Conservation (phyloP, 2,329 filamentous ascomycete genomes). For the Fusarium xylarioides region DNA sequence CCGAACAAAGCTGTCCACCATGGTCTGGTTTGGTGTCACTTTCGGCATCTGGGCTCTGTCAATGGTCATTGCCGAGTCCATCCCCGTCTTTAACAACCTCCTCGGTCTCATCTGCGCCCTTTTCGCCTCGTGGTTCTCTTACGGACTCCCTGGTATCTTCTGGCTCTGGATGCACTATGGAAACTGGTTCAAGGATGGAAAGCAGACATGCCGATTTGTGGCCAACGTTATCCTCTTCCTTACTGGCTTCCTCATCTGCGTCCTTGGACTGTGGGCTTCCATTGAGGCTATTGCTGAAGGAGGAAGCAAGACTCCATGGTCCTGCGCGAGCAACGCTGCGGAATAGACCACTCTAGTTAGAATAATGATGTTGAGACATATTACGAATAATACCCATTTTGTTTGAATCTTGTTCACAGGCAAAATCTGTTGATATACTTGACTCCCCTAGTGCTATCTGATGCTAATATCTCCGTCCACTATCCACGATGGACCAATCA, state of each 20-base stretch:
- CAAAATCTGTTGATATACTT: fast-evolving
- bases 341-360: background rate
- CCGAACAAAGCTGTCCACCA: slow-evolving; percentile 59
- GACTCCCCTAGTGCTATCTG: background rate
- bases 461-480: fast-evolving
- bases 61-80: slow-evolving; percentile 74
- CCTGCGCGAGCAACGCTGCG: slow-evolving; percentile 45
- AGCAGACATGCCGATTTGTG: slow-evolving; percentile 45
- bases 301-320: slow-evolving; percentile 47
- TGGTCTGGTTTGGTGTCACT: slow-evolving; percentile 68
- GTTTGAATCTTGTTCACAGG: too few relatives aligned
- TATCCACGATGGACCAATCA: fast-evolving
- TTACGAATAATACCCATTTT: slow-evolving; percentile 11
- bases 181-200: slow-evolving; percentile 48
- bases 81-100: slow-evolving; percentile 74
- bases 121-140: slow-evolving; percentile 75
- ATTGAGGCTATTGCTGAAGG: slow-evolving; percentile 49
- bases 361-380: background rate
- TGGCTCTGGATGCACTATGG: slow-evolving; percentile 60
- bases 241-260: slow-evolving; percentile 49
- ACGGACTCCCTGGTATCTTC: slow-evolving; percentile 57
- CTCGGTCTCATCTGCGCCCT: slow-evolving; percentile 70
- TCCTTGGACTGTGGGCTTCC: slow-evolving; percentile 52
- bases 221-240: slow-evolving; percentile 47
- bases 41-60: slow-evolving; percentile 66